Evolutionary conservation across 345 rosid species (phyloP).

Genomic region (Leavenworthia alabamica): DNA sequence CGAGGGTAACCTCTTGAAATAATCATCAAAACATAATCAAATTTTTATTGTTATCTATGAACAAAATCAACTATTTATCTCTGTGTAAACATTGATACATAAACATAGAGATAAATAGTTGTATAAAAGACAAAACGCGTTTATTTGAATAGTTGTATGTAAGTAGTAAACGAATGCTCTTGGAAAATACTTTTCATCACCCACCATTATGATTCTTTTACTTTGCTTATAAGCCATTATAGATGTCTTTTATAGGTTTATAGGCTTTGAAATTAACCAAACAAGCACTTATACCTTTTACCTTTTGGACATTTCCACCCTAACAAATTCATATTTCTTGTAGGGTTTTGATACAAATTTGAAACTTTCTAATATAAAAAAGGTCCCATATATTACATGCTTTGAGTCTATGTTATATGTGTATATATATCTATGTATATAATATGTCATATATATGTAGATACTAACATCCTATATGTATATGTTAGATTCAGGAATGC

Average conservation of each 20-base stretch:
- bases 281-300: constrained; percentile 16
- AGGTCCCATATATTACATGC: not conserved
- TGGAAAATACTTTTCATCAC: constrained; percentile 11
- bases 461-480: constrained; percentile 14
- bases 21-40: not conserved
- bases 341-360: not conserved
- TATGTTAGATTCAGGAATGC: constrained; percentile 62
- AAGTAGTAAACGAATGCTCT: constrained; percentile 6
- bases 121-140: constrained; percentile 19
- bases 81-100: no score
- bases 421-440: not conserved
- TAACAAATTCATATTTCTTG: constrained; percentile 1
- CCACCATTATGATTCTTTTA: constrained; percentile 21
- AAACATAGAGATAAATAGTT: not conserved
- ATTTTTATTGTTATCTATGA: not conserved
- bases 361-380: not conserved
- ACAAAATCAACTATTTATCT: not conserved
- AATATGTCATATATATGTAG: constrained; percentile 1
- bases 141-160: constrained; percentile 19
- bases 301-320: constrained; percentile 12
- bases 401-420: no score
- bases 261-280: constrained; percentile 22
- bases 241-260: constrained; percentile 6
- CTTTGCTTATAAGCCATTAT: constrained; percentile 25
- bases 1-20: not conserved